Base-by-base conservation (phyloP, 345 rosid species). In the Clarkia xantiana region DNA sequence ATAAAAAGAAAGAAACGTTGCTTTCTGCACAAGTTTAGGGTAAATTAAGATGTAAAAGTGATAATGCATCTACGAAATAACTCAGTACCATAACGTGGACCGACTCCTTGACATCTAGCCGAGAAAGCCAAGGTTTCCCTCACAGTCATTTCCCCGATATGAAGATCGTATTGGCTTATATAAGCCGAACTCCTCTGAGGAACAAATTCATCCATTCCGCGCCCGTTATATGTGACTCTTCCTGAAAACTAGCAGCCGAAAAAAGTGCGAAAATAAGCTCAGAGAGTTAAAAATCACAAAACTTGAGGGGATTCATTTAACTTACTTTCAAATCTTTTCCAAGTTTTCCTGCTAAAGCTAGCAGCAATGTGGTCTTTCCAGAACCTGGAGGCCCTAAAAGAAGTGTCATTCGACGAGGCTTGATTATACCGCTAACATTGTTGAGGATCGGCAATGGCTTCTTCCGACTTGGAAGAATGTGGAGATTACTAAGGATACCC, bases 111-210 rank as follows among this genome's bases (percentile, higher is more conserved):
- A 46, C 87, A 80, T 62, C 78, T 55, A 12, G 80, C 78, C 0
- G 87, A 72, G 63, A 80, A 80, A 40, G 79, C 73, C 55, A 78
- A 54, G 3, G 85, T 78, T 60, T 78, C 85, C 53, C 85, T 73
- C 12, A 78, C 85, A 6, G 85, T 78, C 85, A 78, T 63, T 62
- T 78, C 85, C 18, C 71, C 76, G 3, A 78, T 71, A 20, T 78
- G 85, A 10, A 72, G 73, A 78, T 78, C 81, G 48, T 75, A 34
- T 29, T 78, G 85, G 48, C 80, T 75, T 38, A 78, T 78, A 49
- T 78, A 78, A 40, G 85, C 81, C 7, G 85, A 63, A 38, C 76
- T 63, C 49, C 81, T 78, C 55, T 78, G 81, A 0, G 85, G 77
- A 11, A 78, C 81, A 58, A 80, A 71, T 60, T 78, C 83, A 14